Conservation (phyloP, 371 early-diverging fungal species). For the Fennellomyces sp. region DNA sequence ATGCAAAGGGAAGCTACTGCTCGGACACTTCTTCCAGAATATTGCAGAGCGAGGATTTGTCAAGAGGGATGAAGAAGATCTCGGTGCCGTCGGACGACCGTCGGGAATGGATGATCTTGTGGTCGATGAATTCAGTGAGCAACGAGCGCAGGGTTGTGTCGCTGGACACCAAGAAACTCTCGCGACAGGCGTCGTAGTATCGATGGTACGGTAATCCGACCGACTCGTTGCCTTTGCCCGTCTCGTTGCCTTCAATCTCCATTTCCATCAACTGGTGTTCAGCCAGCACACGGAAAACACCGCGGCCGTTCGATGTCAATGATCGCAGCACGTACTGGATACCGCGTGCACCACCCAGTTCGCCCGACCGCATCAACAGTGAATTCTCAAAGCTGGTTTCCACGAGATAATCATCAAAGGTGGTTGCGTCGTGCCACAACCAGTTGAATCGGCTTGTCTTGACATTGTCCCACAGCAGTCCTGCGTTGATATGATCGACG, state of each 20-base stretch:
- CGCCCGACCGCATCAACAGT: slow-evolving; percentile 61
- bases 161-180: slow-evolving; percentile 82
- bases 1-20: background rate
- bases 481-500: slow-evolving; percentile 89
- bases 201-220: slow-evolving; percentile 64
- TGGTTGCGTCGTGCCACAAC: slow-evolving; percentile 91
- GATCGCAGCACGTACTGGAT: slow-evolving; percentile 84
- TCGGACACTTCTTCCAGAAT: slow-evolving; percentile 61
- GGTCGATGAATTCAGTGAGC: slow-evolving; percentile 91
- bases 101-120: slow-evolving; percentile 76
- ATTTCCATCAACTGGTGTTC: slow-evolving; percentile 73
- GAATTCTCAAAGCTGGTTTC: slow-evolving; percentile 88
- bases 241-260: slow-evolving; percentile 39
- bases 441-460: slow-evolving; percentile 73
- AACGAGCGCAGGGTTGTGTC: slow-evolving; percentile 83
- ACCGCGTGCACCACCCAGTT: slow-evolving; percentile 64
- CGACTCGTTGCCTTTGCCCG: slow-evolving; percentile 38
- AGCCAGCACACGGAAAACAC: slow-evolving; percentile 76
- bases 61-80: slow-evolving; percentile 81
- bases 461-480: slow-evolving; percentile 85
- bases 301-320: slow-evolving; percentile 80
- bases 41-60: slow-evolving; percentile 56
- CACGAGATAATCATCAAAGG: slow-evolving; percentile 75
- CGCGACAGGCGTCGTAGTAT: slow-evolving; percentile 75
- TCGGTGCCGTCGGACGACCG: slow-evolving; percentile 78